phyloP scores from a whole-genome alignment of 768 basidiomycete genomes.

The Lactifluus hygrophoroides region DNA sequence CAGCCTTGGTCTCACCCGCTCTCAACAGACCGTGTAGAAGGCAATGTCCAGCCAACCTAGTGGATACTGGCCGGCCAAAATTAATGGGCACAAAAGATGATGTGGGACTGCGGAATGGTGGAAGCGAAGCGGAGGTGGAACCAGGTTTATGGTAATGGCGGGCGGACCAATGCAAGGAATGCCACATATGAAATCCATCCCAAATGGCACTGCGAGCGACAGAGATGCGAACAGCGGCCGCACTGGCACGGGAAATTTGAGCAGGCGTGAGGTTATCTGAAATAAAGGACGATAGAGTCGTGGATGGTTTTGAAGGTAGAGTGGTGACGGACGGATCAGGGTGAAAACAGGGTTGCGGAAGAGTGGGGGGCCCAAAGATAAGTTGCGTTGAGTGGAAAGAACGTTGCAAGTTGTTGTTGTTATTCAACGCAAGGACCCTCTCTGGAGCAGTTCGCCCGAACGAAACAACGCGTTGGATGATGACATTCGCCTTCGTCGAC shows the following conservation, averaged over 20 bases:
- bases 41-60: constrained; percentile 52
- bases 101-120: constrained; percentile 16
- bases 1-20: constrained; percentile 38
- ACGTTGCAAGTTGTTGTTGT: too few species aligned
- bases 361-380: background rate
- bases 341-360: background rate
- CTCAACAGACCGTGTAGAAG: constrained; percentile 60
- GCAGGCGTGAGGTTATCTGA: constrained; percentile 8
- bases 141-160: constrained; percentile 4
- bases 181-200: constrained; percentile 19
- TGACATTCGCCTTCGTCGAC: constrained; percentile 43
- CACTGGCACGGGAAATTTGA: constrained; percentile 19
- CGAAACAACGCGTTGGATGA: constrained; percentile 20
- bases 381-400: background rate
- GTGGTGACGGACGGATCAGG: background rate
- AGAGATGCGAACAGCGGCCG: constrained; percentile 15
- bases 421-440: background rate
- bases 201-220: constrained; percentile 10
- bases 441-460: constrained; percentile 7
- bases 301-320: constrained; percentile 11
- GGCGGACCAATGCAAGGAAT: constrained; percentile 18
- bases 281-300: constrained; percentile 1
- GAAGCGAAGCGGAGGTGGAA: constrained; percentile 17
- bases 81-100: constrained; percentile 35
- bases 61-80: constrained; percentile 44